These are phyloP conservation scores for Lasiodiplodia gonubiensis DNA, from an alignment of 2,329 filamentous ascomycete genomes.

Conservation along the genomic window DNA sequence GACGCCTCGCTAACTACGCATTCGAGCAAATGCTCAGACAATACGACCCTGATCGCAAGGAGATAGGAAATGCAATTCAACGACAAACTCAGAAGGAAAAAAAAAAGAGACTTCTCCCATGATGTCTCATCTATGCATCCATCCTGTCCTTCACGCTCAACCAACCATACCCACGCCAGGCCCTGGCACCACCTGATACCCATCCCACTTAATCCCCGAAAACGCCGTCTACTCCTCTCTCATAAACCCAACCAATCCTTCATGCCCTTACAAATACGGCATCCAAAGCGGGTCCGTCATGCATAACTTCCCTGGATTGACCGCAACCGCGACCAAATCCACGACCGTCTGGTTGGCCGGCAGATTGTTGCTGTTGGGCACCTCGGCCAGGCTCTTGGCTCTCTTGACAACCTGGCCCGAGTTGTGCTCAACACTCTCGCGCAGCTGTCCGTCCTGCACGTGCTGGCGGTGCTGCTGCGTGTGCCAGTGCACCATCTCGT, in stretches of 20 bases:
- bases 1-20: not conserved
- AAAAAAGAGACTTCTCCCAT: not conserved
- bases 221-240: not conserved
- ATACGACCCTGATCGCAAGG: not conserved
- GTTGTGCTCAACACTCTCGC: conserved; percentile 83
- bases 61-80: not conserved
- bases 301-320: conserved; percentile 87
- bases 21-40: not conserved
- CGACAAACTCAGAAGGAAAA: not conserved
- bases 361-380: conserved; percentile 73
- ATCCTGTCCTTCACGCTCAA: not conserved
- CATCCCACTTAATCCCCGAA: not conserved
- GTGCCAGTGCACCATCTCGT: conserved; percentile 98
- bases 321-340: conserved; percentile 88
- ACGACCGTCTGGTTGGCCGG: conserved; percentile 97
- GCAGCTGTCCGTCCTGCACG: conserved; percentile 66
- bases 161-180: not conserved
- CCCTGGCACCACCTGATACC: not conserved
- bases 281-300: conserved; percentile 95
- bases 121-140: not conserved
- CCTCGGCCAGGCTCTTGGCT: conserved; percentile 80
- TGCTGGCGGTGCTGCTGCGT: conserved; percentile 73
- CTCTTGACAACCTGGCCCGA: conserved; percentile 91
- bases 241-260: not conserved
- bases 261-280: conserved; percentile 76